A percentile compares a stretch with the other conserved stretches of the same genome.
Evolutionary conservation across 2,329 filamentous ascomycete species (phyloP).

Genomic region (Colletotrichum sp.): DNA sequence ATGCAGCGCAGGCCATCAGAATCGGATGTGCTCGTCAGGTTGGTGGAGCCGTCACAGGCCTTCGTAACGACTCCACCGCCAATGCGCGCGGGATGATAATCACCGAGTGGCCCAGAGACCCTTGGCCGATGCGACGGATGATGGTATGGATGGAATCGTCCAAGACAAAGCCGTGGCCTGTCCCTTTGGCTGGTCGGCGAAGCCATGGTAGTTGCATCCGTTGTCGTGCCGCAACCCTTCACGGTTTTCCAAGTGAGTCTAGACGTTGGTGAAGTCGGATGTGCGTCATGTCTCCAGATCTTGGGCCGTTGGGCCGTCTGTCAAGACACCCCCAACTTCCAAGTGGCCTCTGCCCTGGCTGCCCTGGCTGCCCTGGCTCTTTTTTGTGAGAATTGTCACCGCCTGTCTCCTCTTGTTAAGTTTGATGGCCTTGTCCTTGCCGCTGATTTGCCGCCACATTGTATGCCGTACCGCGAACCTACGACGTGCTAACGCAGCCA

Average conservation of each 20-base stretch:
- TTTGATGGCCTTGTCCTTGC: background rate
- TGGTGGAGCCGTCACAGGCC: conserved; percentile 14
- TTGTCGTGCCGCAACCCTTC: background rate
- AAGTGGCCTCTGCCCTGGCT: background rate
- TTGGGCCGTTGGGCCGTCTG: background rate
- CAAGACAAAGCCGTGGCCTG: background rate
- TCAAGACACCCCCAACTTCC: background rate
- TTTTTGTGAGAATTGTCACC: background rate
- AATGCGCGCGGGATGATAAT: conserved; percentile 19
- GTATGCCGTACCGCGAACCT: background rate
- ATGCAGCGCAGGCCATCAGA: conserved; percentile 1
- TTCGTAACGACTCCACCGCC: conserved; percentile 18
- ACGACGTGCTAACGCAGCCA: background rate
- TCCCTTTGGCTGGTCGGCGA: background rate
- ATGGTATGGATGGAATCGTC: background rate
- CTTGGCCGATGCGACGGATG: background rate
- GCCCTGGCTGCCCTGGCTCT: background rate
- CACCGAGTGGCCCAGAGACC: background rate
- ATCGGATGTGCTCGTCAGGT: conserved; percentile 18
- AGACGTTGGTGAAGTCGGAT: conserved; percentile 7
- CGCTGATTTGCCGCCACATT: background rate
- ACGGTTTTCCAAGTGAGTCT: background rate
- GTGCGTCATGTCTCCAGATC: conserved; percentile 7
- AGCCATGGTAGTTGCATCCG: background rate
- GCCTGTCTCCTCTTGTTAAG: background rate